Evolutionary conservation across 768 basidiomycete species (phyloP).

Genomic region (Dentipellis fragilis): DNA sequence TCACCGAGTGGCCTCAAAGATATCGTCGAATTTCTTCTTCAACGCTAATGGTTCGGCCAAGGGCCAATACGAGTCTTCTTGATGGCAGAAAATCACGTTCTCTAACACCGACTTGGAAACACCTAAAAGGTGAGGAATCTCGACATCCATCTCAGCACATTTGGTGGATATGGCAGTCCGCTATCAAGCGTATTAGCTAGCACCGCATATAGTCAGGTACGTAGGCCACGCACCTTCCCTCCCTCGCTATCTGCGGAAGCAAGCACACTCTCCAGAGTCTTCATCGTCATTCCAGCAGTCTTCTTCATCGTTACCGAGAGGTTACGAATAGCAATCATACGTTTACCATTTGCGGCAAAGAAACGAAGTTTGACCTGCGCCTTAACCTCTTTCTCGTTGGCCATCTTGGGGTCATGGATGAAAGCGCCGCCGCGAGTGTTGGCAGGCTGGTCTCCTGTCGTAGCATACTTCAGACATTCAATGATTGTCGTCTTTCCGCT

Average conservation of each 20-base stretch:
- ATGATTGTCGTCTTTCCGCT: slow-evolving; percentile 99
- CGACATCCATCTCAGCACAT: slow-evolving; percentile 92
- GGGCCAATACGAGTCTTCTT: slow-evolving; percentile 99
- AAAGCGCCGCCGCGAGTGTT: slow-evolving; percentile 98
- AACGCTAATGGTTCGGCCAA: slow-evolving; percentile 80
- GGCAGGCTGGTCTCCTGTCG: slow-evolving; percentile 95
- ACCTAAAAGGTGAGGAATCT: slow-evolving; percentile 87
- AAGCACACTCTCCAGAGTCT: slow-evolving; percentile 90
- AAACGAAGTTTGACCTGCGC: slow-evolving; percentile 96
- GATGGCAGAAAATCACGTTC: slow-evolving; percentile 99
- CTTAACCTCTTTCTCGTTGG: slow-evolving; percentile 97
- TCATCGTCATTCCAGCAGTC: slow-evolving; percentile 82
- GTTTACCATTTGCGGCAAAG: slow-evolving; percentile 75
- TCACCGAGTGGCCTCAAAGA: slow-evolving; percentile 95
- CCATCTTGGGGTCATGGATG: slow-evolving; percentile 98
- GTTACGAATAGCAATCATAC: slow-evolving; percentile 87
- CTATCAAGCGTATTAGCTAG: slow-evolving; percentile 28
- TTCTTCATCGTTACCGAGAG: slow-evolving; percentile 92
- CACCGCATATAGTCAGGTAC: not conserved
- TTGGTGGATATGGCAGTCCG: slow-evolving; percentile 90
- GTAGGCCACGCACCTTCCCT: slow-evolving; percentile 53
- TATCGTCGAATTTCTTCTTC: slow-evolving; percentile 99
- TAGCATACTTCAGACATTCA: slow-evolving; percentile 98
- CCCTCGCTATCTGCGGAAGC: slow-evolving; percentile 65
- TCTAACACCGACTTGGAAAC: slow-evolving; percentile 98